Base-by-base conservation (phyloP, 2,329 filamentous ascomycete species). In the Curvularia sp. region DNA sequence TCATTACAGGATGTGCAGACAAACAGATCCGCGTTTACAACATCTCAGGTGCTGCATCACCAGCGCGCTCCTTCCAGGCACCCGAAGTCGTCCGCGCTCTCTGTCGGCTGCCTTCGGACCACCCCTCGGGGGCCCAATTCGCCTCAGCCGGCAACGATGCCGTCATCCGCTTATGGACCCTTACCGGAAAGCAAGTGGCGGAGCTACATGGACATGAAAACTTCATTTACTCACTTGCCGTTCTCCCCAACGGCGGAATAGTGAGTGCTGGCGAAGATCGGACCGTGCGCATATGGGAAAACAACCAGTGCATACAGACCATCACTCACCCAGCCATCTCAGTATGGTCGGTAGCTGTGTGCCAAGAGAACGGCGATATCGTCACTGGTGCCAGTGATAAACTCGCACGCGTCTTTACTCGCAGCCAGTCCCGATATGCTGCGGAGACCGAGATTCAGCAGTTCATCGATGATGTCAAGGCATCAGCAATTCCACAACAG, bases 291-390 rank as follows among this genome's bases (percentile, higher is more conserved):
- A 82, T 99, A 73, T 99, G 96, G 95, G 89, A 86, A 66, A 91
- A 89, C 44, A 85, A 82, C 13, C 84, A 93, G 56, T 98, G 94
- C 74, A 80, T 97, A 46, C 95, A 99, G 77, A 97, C 94, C 39
- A 98, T 99, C 64, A 97, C 94, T 1, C 93, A 97, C 71, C 95
- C 95, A 10, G 95, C 95, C 9, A 96, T 98, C 55, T 98, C 94
- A 0, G 93, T 99, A 5, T 99, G 95, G 95, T 84, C 87, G 13
- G 92, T 99, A 18, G 91, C 93, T n/a, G 90, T 86, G 10, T 95
- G 91, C 71, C 73, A 84, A 0, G 87, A 92, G 62, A 96, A 86
- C 48, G 94, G 95, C 22, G 96, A 99, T 70, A 94, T 99, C 60
- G 92, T 92, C n/a, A 91, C 91, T 2, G 95, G 94, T 31, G 89